A percentile compares a stretch with the other conserved stretches of the same genome.
These are phyloP conservation scores for Pleurotus sapidus DNA, from an alignment of 768 basidiomycete genomes.

Conservation along the genomic window DNA sequence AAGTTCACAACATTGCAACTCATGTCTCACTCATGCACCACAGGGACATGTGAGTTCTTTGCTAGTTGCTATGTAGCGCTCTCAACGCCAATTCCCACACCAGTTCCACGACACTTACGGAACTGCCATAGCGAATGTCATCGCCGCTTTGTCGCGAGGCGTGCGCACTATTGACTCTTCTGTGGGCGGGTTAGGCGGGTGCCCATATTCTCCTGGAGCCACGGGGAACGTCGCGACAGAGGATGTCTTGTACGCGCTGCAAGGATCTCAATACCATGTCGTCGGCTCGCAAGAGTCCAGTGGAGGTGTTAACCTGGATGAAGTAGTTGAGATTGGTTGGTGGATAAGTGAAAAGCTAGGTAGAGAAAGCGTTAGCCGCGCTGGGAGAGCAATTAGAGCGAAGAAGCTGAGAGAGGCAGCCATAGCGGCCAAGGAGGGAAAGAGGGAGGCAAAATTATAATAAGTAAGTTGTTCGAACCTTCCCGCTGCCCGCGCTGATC, in stretches of 20 bases:
- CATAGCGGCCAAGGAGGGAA: not conserved
- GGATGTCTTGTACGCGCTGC: constrained; percentile 83
- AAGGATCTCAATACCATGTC: constrained; percentile 56
- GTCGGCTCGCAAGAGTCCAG: constrained; percentile 31
- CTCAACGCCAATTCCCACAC: not conserved
- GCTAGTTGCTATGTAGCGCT: not conserved
- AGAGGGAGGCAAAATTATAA: constrained; percentile 16
- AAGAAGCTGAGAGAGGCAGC: constrained; percentile 33
- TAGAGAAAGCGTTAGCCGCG: constrained; percentile 70
- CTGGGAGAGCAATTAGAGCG: constrained; percentile 68
- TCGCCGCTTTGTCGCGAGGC: constrained; percentile 69
- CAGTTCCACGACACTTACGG: constrained; percentile 93
- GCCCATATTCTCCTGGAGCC: constrained; percentile 94
- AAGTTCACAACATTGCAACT: not conserved
- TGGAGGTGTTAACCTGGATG: constrained; percentile 52
- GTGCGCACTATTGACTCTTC: constrained; percentile 81
- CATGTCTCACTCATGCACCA: not conserved
- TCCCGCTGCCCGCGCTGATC: too few species aligned
- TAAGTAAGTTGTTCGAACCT: not conserved
- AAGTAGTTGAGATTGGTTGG: constrained; percentile 71
- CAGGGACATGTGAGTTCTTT: constrained; percentile 53
- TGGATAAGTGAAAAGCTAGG: constrained; percentile 78
- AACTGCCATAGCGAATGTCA: constrained; percentile 74
- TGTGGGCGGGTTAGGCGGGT: constrained; percentile 90
- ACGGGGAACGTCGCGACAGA: constrained; percentile 96